A percentile compares a stretch with the other conserved stretches of the same genome.
phyloP scores from a whole-genome alignment of 2,329 filamentous ascomycete genomes.

The Bipolaris cookei region DNA sequence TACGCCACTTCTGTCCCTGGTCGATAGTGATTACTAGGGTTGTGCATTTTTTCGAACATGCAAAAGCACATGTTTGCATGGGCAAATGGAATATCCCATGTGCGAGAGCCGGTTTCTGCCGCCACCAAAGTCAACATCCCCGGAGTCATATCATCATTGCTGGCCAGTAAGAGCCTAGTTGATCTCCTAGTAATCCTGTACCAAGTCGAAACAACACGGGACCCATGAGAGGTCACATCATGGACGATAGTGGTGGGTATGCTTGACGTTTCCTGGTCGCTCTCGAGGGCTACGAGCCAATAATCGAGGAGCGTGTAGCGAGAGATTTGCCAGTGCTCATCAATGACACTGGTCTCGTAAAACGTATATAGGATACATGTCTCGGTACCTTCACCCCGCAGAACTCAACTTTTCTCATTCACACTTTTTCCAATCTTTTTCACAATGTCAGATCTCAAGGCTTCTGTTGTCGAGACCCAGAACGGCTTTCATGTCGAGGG shows the following conservation, averaged over 20 bases:
- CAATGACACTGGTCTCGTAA: constrained; percentile 16
- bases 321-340: constrained; percentile 20
- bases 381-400: constrained; percentile 20
- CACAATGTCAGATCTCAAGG: constrained; percentile 71
- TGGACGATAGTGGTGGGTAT: constrained; percentile 30
- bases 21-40: constrained; percentile 25
- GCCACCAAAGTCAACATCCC: constrained; percentile 14
- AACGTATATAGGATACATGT: constrained; percentile 28
- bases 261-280: constrained; percentile 35
- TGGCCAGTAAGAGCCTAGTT: constrained; percentile 37
- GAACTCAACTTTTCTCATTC: constrained; percentile 36
- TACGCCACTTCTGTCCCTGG: constrained; percentile 28
- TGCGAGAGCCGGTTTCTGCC: constrained; percentile 29
- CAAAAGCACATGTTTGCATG: constrained; percentile 34
- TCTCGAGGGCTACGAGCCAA: constrained; percentile 31
- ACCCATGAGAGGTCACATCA: constrained; percentile 28
- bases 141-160: constrained; percentile 46
- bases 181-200: constrained; percentile 23
- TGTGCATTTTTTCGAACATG: constrained; percentile 30
- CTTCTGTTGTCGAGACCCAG: constrained; percentile 67
- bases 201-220: constrained; percentile 33
- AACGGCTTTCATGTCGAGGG: constrained; percentile 73
- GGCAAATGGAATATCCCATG: constrained; percentile 23
- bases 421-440: constrained; percentile 18
- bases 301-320: constrained; percentile 27